A percentile compares a stretch with the other conserved stretches of the same genome.
Conservation (phyloP, 805 yeast species). For the Wickerhamiella bombiphila region DNA sequence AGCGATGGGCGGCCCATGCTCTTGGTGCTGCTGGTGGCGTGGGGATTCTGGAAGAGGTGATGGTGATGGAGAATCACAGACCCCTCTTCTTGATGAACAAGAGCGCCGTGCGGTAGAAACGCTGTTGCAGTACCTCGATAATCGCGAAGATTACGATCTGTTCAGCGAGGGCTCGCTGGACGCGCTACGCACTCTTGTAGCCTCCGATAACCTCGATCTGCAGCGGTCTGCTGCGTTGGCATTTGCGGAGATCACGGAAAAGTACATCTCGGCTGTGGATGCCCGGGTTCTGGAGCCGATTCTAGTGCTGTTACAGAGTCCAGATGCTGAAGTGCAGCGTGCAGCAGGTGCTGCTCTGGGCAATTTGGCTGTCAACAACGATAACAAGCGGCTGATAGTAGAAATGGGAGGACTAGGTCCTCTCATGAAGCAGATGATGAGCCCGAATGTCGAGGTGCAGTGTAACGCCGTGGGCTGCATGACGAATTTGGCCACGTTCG, state of each 20-base stretch:
- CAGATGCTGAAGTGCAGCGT: slow-evolving; percentile 89
- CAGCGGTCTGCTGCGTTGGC: slow-evolving; percentile 97
- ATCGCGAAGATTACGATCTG: slow-evolving; percentile 77
- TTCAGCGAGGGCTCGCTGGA: slow-evolving; percentile 68
- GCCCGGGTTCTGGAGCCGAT: slow-evolving; percentile 91
- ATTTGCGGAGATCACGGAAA: slow-evolving; percentile 96
- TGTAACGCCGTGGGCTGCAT: slow-evolving; percentile 99
- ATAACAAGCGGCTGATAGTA: slow-evolving; percentile 81
- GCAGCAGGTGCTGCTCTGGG: slow-evolving; percentile 99
- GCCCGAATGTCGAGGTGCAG: slow-evolving; percentile 92
- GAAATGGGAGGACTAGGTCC: slow-evolving; percentile 98
- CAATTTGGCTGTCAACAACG: slow-evolving; percentile 93
- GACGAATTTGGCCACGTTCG: slow-evolving; percentile 95
- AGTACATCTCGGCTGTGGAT: slow-evolving; percentile 70
- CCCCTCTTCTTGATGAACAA: slow-evolving; percentile 80
- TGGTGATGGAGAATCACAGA: slow-evolving; percentile 62
- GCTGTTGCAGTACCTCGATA: slow-evolving; percentile 75
- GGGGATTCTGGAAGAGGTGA: slow-evolving; percentile 20
- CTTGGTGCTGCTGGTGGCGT: too few relatives aligned
- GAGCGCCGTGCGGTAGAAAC: slow-evolving; percentile 95
- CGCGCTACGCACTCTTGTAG: slow-evolving; percentile 83
- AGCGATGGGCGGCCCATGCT: too few relatives aligned
- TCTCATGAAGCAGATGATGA: slow-evolving; percentile 92
- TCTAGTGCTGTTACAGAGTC: slow-evolving; percentile 65
- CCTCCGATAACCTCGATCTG: slow-evolving; percentile 85